Conservation (phyloP, 495 filamentous ascomycete species). For the Lepraria neglecta region DNA sequence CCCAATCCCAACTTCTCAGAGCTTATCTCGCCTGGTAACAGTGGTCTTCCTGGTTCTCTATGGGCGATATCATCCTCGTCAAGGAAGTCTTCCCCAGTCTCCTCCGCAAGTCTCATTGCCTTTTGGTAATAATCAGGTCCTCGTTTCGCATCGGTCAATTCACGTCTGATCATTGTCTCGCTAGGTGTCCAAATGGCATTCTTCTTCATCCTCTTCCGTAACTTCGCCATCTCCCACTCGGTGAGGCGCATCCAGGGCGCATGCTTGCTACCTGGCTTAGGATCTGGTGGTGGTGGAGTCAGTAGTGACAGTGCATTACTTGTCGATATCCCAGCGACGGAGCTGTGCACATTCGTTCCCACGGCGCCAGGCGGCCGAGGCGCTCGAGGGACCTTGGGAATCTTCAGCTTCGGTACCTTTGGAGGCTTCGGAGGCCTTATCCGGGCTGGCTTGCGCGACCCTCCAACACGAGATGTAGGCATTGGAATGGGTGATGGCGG, state of each 20-base stretch:
- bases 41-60: slow-evolving; percentile 40
- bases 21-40: slow-evolving; percentile 45
- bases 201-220: slow-evolving; percentile 98
- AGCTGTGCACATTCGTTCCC: slow-evolving; percentile 48
- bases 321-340: slow-evolving; percentile 64
- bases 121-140: slow-evolving; percentile 68
- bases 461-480: slow-evolving; percentile 35
- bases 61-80: slow-evolving; percentile 48
- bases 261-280: slow-evolving; percentile 64
- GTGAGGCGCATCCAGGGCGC: slow-evolving; percentile 88
- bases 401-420: slow-evolving; percentile 39
- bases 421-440: slow-evolving; percentile 29
- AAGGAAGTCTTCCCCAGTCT: slow-evolving; percentile 56
- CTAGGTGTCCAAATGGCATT: slow-evolving; percentile 93
- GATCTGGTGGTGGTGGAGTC: slow-evolving; percentile 71
- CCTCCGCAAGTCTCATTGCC: slow-evolving; percentile 64
- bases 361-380: slow-evolving; percentile 43
- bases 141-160: slow-evolving; percentile 69
- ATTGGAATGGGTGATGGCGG: slow-evolving; percentile 34
- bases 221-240: slow-evolving; percentile 79
- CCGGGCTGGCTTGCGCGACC: slow-evolving; percentile 28
- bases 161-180: slow-evolving; percentile 91
- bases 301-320: slow-evolving; percentile 71
- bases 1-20: slow-evolving; percentile 38
- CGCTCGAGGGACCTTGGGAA: slow-evolving; percentile 41